Conservation (phyloP, 139 green algal species). For the Mesotaenium endlicherianum region DNA sequence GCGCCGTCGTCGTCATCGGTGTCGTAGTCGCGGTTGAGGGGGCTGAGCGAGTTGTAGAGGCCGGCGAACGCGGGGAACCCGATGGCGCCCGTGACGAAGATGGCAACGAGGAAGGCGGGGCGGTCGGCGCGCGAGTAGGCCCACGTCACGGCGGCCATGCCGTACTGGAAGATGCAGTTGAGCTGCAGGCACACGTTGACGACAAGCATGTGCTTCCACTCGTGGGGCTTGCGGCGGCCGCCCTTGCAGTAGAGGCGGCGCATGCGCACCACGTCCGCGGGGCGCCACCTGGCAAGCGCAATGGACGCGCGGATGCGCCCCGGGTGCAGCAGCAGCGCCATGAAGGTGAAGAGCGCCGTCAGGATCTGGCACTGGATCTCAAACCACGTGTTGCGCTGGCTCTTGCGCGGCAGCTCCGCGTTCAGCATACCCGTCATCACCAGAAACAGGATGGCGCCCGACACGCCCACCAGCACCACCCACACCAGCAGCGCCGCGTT, state of each 20-base stretch:
- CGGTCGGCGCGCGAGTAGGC: background rate
- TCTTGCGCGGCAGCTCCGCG: background rate
- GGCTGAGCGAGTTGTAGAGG: conserved; percentile 24
- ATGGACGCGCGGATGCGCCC: background rate
- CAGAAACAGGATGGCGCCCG: conserved; percentile 18
- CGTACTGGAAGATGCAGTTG: conserved; percentile 32
- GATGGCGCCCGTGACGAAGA: background rate
- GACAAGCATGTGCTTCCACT: conserved; percentile 31
- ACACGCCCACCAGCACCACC: background rate
- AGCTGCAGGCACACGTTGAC: conserved; percentile 18
- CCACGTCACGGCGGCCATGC: conserved; percentile 17
- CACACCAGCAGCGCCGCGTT: conserved; percentile 21
- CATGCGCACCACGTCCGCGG: background rate
- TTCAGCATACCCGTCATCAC: conserved; percentile 20
- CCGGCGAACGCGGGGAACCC: background rate
- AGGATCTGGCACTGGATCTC: conserved; percentile 23
- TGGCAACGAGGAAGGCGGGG: background rate
- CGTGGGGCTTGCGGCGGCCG: conserved; percentile 23
- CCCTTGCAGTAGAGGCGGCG: conserved; percentile 11
- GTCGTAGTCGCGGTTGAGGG: background rate
- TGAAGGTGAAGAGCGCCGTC: conserved; percentile 22
- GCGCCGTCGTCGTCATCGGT: background rate
- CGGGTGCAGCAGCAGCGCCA: conserved; percentile 11
- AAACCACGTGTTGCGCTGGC: conserved; percentile 7
- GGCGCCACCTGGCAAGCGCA: background rate